A percentile compares a stretch with the other conserved stretches of the same genome.
These are phyloP conservation scores for Arthrobotrys megalospora DNA, from an alignment of 2,329 filamentous ascomycete species.

Conservation along the genomic window DNA sequence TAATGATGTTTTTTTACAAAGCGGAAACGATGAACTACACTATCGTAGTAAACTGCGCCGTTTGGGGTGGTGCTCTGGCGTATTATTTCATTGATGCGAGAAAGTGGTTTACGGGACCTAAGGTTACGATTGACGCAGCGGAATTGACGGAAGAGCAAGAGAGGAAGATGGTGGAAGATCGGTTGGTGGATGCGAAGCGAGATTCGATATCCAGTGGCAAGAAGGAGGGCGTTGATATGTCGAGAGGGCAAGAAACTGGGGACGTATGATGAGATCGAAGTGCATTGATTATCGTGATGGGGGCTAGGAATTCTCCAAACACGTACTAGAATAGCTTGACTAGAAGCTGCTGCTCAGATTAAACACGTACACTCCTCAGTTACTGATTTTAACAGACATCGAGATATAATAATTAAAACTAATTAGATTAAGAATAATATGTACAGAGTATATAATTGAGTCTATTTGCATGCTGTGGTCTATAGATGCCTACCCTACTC, in stretches of 20 bases:
- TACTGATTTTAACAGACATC: background rate
- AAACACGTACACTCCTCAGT: too few species aligned
- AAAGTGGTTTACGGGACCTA: conserved; percentile 75
- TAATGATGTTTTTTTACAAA: background rate
- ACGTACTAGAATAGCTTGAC: too few species aligned
- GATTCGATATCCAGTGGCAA: background rate
- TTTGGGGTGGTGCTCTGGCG: conserved; percentile 73
- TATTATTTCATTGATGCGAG: conserved; percentile 74
- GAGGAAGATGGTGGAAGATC: conserved; percentile 63
- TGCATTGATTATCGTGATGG: background rate
- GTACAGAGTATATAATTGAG: background rate
- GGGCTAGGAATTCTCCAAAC: too few species aligned
- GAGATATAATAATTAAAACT: background rate
- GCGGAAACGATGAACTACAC: conserved; percentile 75
- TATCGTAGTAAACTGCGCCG: conserved; percentile 74
- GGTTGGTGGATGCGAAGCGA: conserved; percentile 63
- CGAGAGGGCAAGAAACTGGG: background rate
- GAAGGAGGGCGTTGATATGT: background rate
- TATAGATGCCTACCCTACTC: too few species aligned
- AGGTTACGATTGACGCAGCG: conserved; percentile 70
- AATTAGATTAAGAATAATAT: background rate
- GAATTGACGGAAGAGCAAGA: conserved; percentile 59
- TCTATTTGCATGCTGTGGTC: too few species aligned
- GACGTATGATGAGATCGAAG: background rate
- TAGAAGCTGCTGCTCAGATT: too few species aligned